phyloP scores from a whole-genome alignment of 805 yeast species.

The Candida ortonii region DNA sequence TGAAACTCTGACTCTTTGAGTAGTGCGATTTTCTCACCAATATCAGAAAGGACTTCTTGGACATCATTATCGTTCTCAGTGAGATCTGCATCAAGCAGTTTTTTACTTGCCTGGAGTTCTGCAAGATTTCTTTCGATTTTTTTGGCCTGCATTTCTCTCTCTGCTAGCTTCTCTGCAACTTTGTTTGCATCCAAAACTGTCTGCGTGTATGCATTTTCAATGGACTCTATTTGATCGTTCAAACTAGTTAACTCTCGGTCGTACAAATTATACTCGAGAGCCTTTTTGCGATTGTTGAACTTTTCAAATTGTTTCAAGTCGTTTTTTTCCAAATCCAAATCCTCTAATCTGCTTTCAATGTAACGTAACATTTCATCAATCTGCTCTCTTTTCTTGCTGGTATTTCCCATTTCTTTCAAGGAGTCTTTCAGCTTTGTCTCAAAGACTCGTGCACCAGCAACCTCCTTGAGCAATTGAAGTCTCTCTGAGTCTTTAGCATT shows the following conservation, averaged over 20 bases:
- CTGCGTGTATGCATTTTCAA: conserved; percentile 56
- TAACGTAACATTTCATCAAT: conserved; percentile 71
- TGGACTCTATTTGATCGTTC: conserved; percentile 53
- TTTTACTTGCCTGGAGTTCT: conserved; percentile 45
- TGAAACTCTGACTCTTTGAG: conserved; percentile 42
- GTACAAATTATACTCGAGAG: conserved; percentile 68
- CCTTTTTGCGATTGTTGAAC: conserved; percentile 64
- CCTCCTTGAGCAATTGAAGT: conserved; percentile 75
- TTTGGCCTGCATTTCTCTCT: conserved; percentile 52
- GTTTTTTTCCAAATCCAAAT: conserved; percentile 75
- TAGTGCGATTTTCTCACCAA: conserved; percentile 50
- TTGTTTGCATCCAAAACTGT: conserved; percentile 51
- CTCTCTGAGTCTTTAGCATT: conserved; percentile 87
- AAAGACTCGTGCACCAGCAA: conserved; percentile 92
- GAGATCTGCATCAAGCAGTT: conserved; percentile 53
- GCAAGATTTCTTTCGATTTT: conserved; percentile 45
- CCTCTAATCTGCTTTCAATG: conserved; percentile 68
- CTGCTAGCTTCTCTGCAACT: conserved; percentile 54
- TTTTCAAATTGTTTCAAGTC: conserved; percentile 70
- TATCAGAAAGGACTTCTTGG: conserved; percentile 44
- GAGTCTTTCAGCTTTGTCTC: conserved; percentile 80
- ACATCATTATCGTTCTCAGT: conserved; percentile 50
- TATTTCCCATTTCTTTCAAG: conserved; percentile 69
- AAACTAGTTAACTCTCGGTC: conserved; percentile 73
- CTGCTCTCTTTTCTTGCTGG: conserved; percentile 65